Evolutionary conservation across 257 asterid species (phyloP), one percentile per base, ranked within the genome.

Genomic region (Solanum lignicaule): DNA sequence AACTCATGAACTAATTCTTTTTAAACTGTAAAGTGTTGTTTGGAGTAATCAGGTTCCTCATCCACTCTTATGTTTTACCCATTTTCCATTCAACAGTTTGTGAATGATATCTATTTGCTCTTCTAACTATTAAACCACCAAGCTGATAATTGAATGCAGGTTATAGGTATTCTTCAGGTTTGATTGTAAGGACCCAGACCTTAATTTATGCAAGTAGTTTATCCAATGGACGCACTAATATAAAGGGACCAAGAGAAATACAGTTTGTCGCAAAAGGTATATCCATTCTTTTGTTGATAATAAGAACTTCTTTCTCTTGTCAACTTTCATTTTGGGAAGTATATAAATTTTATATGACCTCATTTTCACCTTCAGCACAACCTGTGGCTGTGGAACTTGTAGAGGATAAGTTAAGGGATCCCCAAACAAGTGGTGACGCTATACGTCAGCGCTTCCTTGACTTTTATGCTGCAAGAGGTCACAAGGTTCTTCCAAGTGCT

Each of bases 401-500:
- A 89, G 95, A 93, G 69, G 95, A 91, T 58, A 90, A 90, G 86
- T 35, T 62, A 13, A 48, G 69, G 88, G 88, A 91, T 87, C 79
- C 81, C 83, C 90, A 91, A 43, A 89, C 89, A 9, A 96, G 93
- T 76, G 99, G 99, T 21, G 95, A 96, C 89, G 91, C 98, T 78
- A 95, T 96, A 86, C 98, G 99, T 38, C 91, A 75, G 88, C 90
- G 94, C 85, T 96, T 96, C 90, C 97, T 96, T 79, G 94, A 95
- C 16, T 96, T 94, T 91, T 96, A 94, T 91, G 98, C 98, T 87
- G 91, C 94, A 21, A 92, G 91, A 91, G 98, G 95, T 69, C 99
- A 96, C 91, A 93, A 92, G 89, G 90, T 95, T 87, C 98, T 96
- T 90, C 98, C 99, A 35, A 94, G 99, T 90, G 87, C 99, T 84